A percentile compares a stretch with the other conserved stretches of the same genome.
phyloP scores from a whole-genome alignment of 129 eudicot species.

The Flaveria sonorensis region DNA sequence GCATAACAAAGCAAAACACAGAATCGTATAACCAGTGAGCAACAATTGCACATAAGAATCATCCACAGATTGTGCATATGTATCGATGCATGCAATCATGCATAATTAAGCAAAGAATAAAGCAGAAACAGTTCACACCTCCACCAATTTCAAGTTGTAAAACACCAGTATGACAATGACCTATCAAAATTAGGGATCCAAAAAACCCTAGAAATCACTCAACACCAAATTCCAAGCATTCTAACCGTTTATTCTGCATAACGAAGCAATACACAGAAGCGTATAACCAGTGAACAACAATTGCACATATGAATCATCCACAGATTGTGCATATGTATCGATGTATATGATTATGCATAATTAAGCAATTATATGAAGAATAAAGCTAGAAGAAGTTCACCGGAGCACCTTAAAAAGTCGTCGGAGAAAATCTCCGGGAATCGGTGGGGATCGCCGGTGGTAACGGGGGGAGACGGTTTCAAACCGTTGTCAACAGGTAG shows the following conservation, averaged over 20 bases:
- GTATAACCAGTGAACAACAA: not conserved
- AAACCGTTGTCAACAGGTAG: slow-evolving; percentile 7
- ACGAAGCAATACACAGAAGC: not conserved
- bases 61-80: not conserved
- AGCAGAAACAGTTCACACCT: no score
- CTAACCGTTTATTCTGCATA: not conserved
- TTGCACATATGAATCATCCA: not conserved
- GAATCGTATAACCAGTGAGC: not conserved
- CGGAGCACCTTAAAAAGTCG: slow-evolving; percentile 15
- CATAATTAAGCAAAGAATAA: no score
- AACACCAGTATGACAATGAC: not conserved
- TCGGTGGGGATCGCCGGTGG: slow-evolving; percentile 6
- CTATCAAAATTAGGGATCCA: not conserved
- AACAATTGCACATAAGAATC: not conserved
- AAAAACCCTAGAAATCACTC: slow-evolving; percentile 20
- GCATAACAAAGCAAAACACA: not conserved
- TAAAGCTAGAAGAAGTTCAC: not conserved
- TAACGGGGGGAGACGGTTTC: slow-evolving; percentile 7
- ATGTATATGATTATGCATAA: not conserved
- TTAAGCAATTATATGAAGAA: not conserved
- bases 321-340: not conserved
- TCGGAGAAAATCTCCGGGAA: slow-evolving; percentile 13
- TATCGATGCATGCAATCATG: no score
- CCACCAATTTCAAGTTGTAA: slow-evolving; percentile 3
- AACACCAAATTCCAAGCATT: slow-evolving; percentile 5